These are phyloP conservation scores for Lipomyces kockii DNA, from an alignment of 805 yeast species.

Conservation along the genomic window DNA sequence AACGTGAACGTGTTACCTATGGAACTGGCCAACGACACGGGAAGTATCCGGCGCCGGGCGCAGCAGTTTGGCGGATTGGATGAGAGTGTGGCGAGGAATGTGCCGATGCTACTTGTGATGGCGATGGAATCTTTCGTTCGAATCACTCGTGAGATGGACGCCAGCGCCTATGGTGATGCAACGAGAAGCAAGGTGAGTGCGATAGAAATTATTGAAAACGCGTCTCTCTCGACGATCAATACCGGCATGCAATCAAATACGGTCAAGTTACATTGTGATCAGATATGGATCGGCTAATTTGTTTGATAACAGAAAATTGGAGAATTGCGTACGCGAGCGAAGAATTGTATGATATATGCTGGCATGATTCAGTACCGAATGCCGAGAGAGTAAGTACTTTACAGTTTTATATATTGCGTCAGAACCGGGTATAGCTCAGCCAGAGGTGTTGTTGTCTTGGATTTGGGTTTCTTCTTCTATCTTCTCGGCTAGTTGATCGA, in stretches of 20 bases:
- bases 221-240: neutral
- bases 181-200: constrained; percentile 35
- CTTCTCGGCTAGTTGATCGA: neutral
- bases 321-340: constrained; percentile 66
- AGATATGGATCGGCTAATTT: constrained; percentile 1
- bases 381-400: constrained; percentile 57
- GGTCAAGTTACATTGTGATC: neutral
- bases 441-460: neutral
- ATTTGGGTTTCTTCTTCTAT: neutral
- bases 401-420: neutral
- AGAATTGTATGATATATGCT: constrained; percentile 90
- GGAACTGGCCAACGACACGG: constrained; percentile 50
- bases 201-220: constrained; percentile 37
- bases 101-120: constrained; percentile 79
- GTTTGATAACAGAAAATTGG: constrained; percentile 52
- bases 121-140: constrained; percentile 77
- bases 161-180: constrained; percentile 36
- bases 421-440: neutral
- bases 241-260: neutral
- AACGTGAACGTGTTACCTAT: constrained; percentile 71
- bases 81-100: constrained; percentile 73
- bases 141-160: constrained; percentile 49
- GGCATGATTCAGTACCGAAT: constrained; percentile 92
- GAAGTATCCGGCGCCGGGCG: constrained; percentile 66
- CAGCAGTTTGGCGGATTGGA: constrained; percentile 68